Conservation (phyloP, 495 filamentous ascomycete genomes). For the Trichoderma orchidacearum region DNA sequence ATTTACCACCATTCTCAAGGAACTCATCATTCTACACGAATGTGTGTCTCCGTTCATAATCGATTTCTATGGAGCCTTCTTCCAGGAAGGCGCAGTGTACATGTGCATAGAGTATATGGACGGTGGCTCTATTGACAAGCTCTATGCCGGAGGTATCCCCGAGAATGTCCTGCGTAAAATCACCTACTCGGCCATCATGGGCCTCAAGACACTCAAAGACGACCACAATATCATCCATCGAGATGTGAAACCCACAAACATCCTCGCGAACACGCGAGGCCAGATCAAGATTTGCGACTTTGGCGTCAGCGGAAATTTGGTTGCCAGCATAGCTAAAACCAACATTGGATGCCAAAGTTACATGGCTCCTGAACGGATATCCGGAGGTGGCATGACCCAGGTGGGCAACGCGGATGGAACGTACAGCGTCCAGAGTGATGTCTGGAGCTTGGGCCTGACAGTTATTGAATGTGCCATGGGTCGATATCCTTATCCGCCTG, state of each 20-base stretch:
- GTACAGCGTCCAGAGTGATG: slow-evolving; percentile 95
- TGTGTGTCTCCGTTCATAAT: slow-evolving; percentile 93
- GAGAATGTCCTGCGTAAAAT: slow-evolving; percentile 85
- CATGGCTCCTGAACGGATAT: slow-evolving; percentile 96
- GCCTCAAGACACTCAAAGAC: slow-evolving; percentile 86
- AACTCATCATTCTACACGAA: slow-evolving; percentile 89
- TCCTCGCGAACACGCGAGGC: slow-evolving; percentile 76
- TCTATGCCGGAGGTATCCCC: slow-evolving; percentile 87
- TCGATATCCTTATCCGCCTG: slow-evolving; percentile 90
- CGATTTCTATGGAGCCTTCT: slow-evolving; percentile 98
- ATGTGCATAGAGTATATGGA: slow-evolving; percentile 99
- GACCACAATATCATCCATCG: slow-evolving; percentile 99
- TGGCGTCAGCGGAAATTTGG: slow-evolving; percentile 90
- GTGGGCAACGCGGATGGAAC: slow-evolving; percentile 63
- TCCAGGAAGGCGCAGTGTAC: slow-evolving; percentile 97
- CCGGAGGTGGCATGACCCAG: slow-evolving; percentile 66
- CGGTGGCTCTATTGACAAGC: slow-evolving; percentile 93
- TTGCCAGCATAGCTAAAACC: slow-evolving; percentile 95
- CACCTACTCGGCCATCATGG: slow-evolving; percentile 79
- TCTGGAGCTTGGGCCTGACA: slow-evolving; percentile 90
- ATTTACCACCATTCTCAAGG: slow-evolving; percentile 96
- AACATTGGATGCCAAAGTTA: slow-evolving; percentile 99
- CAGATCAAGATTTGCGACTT: slow-evolving; percentile 99
- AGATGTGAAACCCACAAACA: slow-evolving; percentile 98
- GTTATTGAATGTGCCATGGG: slow-evolving; percentile 97